phyloP scores from a whole-genome alignment of 306 rosid genomes.

The Lathyrus oleraceus region DNA sequence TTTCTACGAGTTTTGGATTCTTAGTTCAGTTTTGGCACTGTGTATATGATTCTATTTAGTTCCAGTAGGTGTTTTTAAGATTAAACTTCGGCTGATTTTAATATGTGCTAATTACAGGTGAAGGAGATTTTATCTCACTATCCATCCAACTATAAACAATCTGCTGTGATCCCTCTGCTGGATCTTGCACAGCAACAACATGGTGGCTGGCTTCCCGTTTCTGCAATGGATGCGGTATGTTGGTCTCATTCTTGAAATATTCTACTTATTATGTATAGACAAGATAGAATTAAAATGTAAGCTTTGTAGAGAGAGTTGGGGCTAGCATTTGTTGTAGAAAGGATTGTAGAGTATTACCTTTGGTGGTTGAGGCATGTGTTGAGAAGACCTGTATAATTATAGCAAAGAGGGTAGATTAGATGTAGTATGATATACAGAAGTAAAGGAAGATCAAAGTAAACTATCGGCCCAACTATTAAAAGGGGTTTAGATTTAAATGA shows the following conservation, averaged over 20 bases:
- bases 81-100: conserved; percentile 20
- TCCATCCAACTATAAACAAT: conserved; percentile 98
- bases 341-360: neutral
- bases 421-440: neutral
- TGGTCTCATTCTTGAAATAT: conserved; percentile 24
- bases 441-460: neutral
- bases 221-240: conserved; percentile 96
- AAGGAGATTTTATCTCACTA: conserved; percentile 90
- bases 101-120: conserved; percentile 48
- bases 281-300: neutral
- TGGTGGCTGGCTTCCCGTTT: conserved; percentile 99
- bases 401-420: neutral
- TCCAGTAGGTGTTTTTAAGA: neutral
- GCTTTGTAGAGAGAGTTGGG: neutral
- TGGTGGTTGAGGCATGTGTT: neutral
- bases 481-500: neutral
- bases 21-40: conserved; percentile 4
- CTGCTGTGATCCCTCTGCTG: conserved; percentile 90
- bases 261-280: conserved; percentile 13
- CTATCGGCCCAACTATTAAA: neutral
- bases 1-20: conserved; percentile 22
- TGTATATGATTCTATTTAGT: conserved; percentile 8
- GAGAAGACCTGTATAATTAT: neutral
- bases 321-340: neutral
- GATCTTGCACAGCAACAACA: conserved; percentile 99